These are phyloP conservation scores for Saccharomycopsis oosterbeekiorum DNA, from an alignment of 805 yeast species.

Conservation along the genomic window DNA sequence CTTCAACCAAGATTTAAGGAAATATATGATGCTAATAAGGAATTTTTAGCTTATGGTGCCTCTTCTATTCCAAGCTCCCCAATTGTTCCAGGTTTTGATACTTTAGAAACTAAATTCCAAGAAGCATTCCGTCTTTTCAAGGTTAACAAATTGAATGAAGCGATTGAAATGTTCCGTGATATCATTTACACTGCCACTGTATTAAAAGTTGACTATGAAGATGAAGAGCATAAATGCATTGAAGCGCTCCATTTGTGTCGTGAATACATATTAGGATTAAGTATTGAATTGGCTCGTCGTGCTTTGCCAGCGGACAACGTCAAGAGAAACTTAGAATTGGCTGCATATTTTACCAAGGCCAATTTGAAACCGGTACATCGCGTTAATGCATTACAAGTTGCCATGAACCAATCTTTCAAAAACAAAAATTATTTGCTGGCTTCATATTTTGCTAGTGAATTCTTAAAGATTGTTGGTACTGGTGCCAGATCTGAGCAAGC, in stretches of 20 bases:
- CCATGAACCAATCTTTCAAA: slow-evolving; percentile 87
- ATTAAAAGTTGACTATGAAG: slow-evolving; percentile 58
- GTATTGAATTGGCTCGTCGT: slow-evolving; percentile 87
- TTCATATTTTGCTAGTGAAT: slow-evolving; percentile 79
- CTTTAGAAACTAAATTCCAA: slow-evolving; percentile 46
- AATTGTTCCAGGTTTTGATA: slow-evolving; percentile 61
- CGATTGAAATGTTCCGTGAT: slow-evolving; percentile 69
- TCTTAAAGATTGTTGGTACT: slow-evolving; percentile 53
- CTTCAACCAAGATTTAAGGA: slow-evolving; percentile 74
- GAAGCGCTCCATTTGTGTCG: slow-evolving; percentile 67
- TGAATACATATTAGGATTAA: slow-evolving; percentile 85
- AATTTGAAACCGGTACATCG: slow-evolving; percentile 76
- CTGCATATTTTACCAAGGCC: slow-evolving; percentile 89
- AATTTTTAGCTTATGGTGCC: slow-evolving; percentile 59
- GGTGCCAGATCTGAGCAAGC: slow-evolving; percentile 90
- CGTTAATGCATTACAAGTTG: slow-evolving; percentile 84
- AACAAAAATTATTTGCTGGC: slow-evolving; percentile 84
- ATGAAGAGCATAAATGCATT: slow-evolving; percentile 66
- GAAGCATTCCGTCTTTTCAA: slow-evolving; percentile 79
- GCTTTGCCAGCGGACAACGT: slow-evolving; percentile 57
- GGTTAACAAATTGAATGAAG: slow-evolving; percentile 71
- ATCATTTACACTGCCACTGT: slow-evolving; percentile 70
- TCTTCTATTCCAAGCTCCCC: slow-evolving; percentile 68
- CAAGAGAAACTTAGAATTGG: slow-evolving; percentile 85
- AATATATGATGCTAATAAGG: slow-evolving; percentile 71